These are phyloP conservation scores for Scleroderma citrinum DNA, from an alignment of 768 basidiomycete species.

Conservation along the genomic window DNA sequence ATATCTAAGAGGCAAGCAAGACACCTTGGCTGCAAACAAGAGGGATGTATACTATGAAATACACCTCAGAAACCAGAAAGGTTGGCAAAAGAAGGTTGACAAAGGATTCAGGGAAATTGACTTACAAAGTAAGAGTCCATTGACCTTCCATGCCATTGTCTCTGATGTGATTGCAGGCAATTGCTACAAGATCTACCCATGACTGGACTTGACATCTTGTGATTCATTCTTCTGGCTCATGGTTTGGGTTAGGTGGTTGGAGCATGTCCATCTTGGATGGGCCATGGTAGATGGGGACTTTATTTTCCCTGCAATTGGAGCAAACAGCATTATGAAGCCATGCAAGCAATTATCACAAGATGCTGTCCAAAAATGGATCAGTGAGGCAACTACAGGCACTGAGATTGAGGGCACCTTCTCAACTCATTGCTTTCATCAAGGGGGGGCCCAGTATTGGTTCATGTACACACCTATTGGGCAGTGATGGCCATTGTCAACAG, in stretches of 20 bases:
- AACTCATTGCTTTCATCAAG: slow-evolving; percentile 33
- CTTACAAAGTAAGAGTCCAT: slow-evolving; percentile 6
- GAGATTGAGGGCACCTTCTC: slow-evolving; percentile 15
- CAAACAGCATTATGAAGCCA: slow-evolving; percentile 21
- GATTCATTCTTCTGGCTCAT: too few species aligned
- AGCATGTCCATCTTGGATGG: neutral
- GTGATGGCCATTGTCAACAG: slow-evolving; percentile 29
- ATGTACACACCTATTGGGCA: slow-evolving; percentile 11
- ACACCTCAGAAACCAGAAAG: slow-evolving; percentile 16
- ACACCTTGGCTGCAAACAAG: slow-evolving; percentile 5
- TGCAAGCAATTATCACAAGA: slow-evolving; percentile 24
- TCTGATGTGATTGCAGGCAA: neutral
- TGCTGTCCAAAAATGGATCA: slow-evolving; percentile 22
- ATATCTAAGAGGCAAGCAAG: neutral
- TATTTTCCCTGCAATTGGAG: slow-evolving; percentile 27
- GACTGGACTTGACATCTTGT: too few species aligned
- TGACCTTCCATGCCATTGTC: neutral
- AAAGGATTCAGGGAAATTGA: slow-evolving; percentile 18
- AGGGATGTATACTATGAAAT: slow-evolving; percentile 19
- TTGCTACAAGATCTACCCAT: neutral
- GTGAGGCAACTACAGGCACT: slow-evolving; percentile 13
- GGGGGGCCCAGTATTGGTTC: slow-evolving; percentile 1
- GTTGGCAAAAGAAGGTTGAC: slow-evolving; percentile 20
- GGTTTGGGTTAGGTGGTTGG: too few species aligned
- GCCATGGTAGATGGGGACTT: slow-evolving; percentile 21